Evolutionary conservation across 2,329 filamentous ascomycete genomes (phyloP), one percentile per base, ranked within the genome.

Genomic region (Verticillium alfalfae): DNA sequence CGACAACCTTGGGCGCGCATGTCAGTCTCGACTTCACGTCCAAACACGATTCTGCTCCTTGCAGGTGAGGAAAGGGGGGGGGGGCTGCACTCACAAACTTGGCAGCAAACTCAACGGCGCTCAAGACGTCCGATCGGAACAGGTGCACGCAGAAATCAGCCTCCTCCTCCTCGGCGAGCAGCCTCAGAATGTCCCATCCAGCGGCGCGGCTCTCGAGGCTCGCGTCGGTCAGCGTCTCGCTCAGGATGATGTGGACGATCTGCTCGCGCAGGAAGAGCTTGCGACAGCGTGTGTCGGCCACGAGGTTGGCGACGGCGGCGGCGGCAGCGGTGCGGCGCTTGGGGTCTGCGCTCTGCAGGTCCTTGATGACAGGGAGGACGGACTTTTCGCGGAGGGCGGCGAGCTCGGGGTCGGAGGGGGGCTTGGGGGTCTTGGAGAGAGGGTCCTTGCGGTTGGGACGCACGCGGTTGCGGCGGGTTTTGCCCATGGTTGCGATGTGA

Each of bases 191-290:
- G 13, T 84, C 82, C 88, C 88, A 90, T n/a, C 86, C 88, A 22
- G 86, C 84, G 54, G 86, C 84, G 57, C 84, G 80, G 67, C 85
- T 86, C 73, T 89, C 86, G 59, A 88, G 76, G 62, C 80, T 84
- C 41, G 81, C 76, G 69, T 90, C 87, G 31, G 85, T 86, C 61
- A 90, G 74, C 36, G 85, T 88, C 76, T 89, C 84, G 37, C 81
- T 85, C 63, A 90, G 79, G 54, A 90, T 71, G 59, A 84, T 83
- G 67, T 81, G 82, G 54, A 90, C 86, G 66, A 90, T 79, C 71
- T 88, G 85, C 73, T 90, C 88, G 26, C 87, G 79, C 63, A 90
- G 76, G 26, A 90, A 79, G 61, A 90, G 71, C 72, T 89, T 89
- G 65, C 88, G 81, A 68, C 84, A 88, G 66, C 79, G 83, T 34